Evolutionary conservation across 768 basidiomycete species (phyloP), one percentile per base, ranked within the genome.

Genomic region (Ephemerocybe angulata): DNA sequence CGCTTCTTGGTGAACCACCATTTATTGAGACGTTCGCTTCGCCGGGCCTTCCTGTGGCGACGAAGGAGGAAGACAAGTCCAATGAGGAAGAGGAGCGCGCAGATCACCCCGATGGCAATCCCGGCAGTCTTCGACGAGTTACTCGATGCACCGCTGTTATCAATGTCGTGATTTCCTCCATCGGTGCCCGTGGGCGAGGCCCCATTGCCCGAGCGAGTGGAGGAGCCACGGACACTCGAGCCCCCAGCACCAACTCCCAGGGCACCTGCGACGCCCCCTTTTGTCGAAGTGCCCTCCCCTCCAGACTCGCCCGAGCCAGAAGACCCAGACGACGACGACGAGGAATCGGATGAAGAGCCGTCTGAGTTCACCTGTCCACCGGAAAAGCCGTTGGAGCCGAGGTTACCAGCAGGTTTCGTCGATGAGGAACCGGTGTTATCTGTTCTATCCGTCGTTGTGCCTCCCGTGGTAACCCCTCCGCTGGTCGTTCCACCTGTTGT

Each of bases 31-130:
- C 75, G 72, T 37, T 79, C 69, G 19, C 69, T 55, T 12, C 83
- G 78, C 30, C 70, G 74, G 0, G 70, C 57, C 10, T 70, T 72
- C 11, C 70, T 71, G 25, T 82, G 80, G 29, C 72, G 75, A 35
- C 85, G 79, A 27, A 81, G 58, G 37, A 78, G 42, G 47, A 81
- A 60, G 11, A 85, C 19, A 21, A 81, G 51, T 19, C 72, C 46
- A 41, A 71, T 47, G 27, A 82, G 49, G 19, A 74, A 31, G 44
- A 70, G 60, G 3, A 73, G 54, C 41, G 72, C 60, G 4, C 65
- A 62, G 42, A 84, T 78, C 33, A 68, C 82, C 7, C 75, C 80
- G 44, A 84, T 76, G 28, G 73, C 76, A 30, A 76, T 81, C 0
- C 58, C 62, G 3, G 82, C 76, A 17, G 38, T 19, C 19, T 48